phyloP scores from a whole-genome alignment of 1,284 basidiomycete genomes.

The Crocinoboletus sp. region DNA sequence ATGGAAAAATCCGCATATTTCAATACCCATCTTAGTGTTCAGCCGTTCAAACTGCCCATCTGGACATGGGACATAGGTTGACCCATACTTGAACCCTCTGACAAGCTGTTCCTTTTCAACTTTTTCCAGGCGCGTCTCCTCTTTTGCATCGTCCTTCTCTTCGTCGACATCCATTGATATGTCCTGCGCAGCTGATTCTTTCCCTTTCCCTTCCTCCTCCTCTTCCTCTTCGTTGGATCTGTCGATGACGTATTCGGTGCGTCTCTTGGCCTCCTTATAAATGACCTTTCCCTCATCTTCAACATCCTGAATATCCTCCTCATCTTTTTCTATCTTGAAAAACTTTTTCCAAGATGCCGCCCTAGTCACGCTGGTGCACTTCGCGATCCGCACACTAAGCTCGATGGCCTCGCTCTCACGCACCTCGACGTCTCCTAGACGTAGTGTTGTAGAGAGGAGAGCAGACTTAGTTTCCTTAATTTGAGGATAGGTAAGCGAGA shows the following conservation, averaged over 20 bases:
- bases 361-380: conserved; percentile 72
- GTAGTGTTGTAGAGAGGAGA: conserved; percentile 58
- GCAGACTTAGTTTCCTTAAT: conserved; percentile 66
- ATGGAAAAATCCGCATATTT: conserved; percentile 83
- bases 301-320: conserved; percentile 29
- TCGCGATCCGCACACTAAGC: conserved; percentile 74
- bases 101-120: conserved; percentile 74
- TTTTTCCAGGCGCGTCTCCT: conserved; percentile 38
- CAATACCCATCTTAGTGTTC: conserved; percentile 76
- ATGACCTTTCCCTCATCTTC: conserved; percentile 33
- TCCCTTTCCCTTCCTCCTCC: conserved; percentile 13
- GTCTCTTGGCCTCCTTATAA: conserved; percentile 54
- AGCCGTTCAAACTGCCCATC: conserved; percentile 74
- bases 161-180: conserved; percentile 28
- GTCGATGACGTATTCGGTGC: conserved; percentile 56
- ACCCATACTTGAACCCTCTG: conserved; percentile 90
- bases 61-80: conserved; percentile 81
- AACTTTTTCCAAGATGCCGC: conserved; percentile 86
- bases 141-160: conserved; percentile 30
- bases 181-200: conserved; percentile 13
- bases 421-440: conserved; percentile 69
- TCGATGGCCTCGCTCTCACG: conserved; percentile 67
- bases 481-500: conserved; percentile 65
- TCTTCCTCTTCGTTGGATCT: conserved; percentile 31
- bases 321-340: conserved; percentile 31